A percentile compares a stretch with the other conserved stretches of the same genome.
These are phyloP conservation scores for Clitopilus hobsonii DNA, from an alignment of 768 basidiomycete species.

Conservation along the genomic window DNA sequence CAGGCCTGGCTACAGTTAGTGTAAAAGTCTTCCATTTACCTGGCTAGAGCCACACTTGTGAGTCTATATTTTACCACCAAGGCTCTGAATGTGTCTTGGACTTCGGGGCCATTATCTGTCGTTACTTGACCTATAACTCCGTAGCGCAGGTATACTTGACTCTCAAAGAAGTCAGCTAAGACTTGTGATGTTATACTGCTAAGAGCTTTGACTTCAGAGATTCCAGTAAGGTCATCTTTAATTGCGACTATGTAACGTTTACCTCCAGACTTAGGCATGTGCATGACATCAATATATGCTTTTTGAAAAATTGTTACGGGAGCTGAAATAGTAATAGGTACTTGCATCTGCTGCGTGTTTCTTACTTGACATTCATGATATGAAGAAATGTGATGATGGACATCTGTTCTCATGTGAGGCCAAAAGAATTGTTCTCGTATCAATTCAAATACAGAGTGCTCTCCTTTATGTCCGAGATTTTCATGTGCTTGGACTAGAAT, in stretches of 20 bases:
- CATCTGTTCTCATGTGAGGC: conserved; percentile 18
- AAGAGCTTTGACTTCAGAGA: neutral
- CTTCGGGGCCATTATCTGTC: too few relatives aligned
- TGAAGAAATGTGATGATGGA: conserved; percentile 18
- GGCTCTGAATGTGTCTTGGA: too few relatives aligned
- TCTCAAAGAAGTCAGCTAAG: neutral
- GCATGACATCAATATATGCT: conserved; percentile 34
- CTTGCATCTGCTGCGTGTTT: conserved; percentile 14
- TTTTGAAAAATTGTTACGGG: conserved; percentile 25
- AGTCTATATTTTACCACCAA: too few relatives aligned
- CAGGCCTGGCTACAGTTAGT: too few relatives aligned
- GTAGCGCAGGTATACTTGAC: conserved; percentile 21
- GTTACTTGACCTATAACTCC: too few relatives aligned
- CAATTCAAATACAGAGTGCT: conserved; percentile 13
- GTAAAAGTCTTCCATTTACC: too few relatives aligned
- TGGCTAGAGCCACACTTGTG: too few relatives aligned
- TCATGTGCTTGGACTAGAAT: conserved; percentile 19
- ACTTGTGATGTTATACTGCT: neutral
- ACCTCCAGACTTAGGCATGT: conserved; percentile 19
- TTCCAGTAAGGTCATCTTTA: too few relatives aligned
- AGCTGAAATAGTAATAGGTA: conserved; percentile 16
- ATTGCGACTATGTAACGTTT: neutral
- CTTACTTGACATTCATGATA: conserved; percentile 24
- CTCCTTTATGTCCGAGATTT: conserved; percentile 20
- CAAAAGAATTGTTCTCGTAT: conserved; percentile 25